Conservation (phyloP, 192 early-diverging fungal genomes). For the Powellomyces hirtus region DNA sequence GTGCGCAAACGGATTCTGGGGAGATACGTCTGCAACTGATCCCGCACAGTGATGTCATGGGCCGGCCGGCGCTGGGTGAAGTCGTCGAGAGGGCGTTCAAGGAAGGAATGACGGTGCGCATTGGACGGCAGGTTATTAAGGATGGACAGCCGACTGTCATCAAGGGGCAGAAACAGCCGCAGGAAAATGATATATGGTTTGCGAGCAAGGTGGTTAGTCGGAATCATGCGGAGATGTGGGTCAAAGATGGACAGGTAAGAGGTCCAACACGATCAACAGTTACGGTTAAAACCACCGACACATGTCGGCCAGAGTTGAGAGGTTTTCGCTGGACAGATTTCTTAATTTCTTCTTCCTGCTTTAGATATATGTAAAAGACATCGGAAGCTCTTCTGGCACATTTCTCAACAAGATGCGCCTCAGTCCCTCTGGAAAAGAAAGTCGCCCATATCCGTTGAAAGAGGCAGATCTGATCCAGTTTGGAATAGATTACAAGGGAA, state of each 20-base stretch:
- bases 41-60: conserved; percentile 39
- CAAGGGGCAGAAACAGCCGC: conserved; percentile 30
- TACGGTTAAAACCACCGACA: too few species aligned
- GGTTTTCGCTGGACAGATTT: not conserved
- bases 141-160: conserved; percentile 38
- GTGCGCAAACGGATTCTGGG: conserved; percentile 14
- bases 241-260: conserved; percentile 64
- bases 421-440: conserved; percentile 81
- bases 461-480: conserved; percentile 59
- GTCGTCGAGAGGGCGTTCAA: conserved; percentile 49
- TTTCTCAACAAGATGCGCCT: conserved; percentile 96
- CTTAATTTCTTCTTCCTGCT: not conserved
- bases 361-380: conserved; percentile 90
- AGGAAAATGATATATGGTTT: conserved; percentile 51
- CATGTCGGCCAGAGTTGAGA: too few species aligned
- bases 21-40: conserved; percentile 43
- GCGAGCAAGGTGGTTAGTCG: conserved; percentile 86
- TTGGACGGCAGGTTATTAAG: conserved; percentile 48
- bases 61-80: conserved; percentile 34
- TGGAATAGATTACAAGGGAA: conserved; percentile 62
- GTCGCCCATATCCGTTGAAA: conserved; percentile 70
- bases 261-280: too few species aligned
- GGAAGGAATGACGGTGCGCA: conserved; percentile 39
- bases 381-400: conserved; percentile 95
- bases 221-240: conserved; percentile 92